Evolutionary conservation across 2,329 filamentous ascomycete species (phyloP).

Genomic region (Pyrenochaeta sp.): DNA sequence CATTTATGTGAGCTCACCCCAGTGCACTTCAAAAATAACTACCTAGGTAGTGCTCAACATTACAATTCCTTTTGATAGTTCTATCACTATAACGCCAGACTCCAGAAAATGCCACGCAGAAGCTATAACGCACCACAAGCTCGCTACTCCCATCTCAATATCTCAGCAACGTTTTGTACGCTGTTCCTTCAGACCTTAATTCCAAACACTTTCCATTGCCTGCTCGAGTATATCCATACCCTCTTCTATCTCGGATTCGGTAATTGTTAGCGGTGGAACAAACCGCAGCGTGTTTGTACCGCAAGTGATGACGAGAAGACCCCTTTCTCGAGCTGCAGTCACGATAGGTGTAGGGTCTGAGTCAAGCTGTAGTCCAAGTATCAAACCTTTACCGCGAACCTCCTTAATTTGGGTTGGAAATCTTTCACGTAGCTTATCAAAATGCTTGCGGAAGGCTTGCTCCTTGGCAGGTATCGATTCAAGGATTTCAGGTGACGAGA

Average conservation of each 20-base stretch:
- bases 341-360: conserved; percentile 77
- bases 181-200: conserved; percentile 41
- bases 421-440: conserved; percentile 63
- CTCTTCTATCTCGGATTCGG: conserved; percentile 78
- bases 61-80: no score
- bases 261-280: conserved; percentile 85
- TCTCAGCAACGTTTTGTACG: conserved; percentile 43
- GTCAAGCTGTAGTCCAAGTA: conserved; percentile 84
- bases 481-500: conserved; percentile 76
- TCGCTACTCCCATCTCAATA: conserved; percentile 8
- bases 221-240: conserved; percentile 79
- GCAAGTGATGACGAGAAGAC: conserved; percentile 88
- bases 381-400: conserved; percentile 81
- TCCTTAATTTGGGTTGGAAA: conserved; percentile 79
- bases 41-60: no score
- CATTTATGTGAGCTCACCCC: no score
- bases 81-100: no score
- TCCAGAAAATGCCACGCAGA: no score
- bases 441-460: conserved; percentile 64
- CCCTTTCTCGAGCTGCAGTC: conserved; percentile 84
- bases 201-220: conserved; percentile 65
- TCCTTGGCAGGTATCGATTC: conserved; percentile 73
- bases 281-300: conserved; percentile 92
- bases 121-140: not conserved
- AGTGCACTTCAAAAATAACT: no score